These are phyloP conservation scores for Adansonia madagascariensis DNA, from an alignment of 441 rosid genomes.

Conservation along the genomic window DNA sequence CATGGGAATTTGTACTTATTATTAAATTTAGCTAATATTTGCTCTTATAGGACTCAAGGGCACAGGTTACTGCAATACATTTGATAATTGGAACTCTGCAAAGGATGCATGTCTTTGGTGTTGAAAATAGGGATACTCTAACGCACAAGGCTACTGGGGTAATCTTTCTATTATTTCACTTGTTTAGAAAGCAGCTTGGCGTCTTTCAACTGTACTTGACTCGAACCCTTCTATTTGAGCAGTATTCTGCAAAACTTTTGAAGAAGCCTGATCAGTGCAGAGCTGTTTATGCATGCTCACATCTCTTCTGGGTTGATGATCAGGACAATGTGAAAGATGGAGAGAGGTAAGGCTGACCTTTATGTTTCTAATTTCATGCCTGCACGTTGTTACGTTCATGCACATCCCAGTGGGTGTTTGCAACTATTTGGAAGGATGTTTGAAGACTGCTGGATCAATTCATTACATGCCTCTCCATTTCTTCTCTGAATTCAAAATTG, in stretches of 20 bases:
- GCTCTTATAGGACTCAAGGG: slow-evolving; percentile 78
- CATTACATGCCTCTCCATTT: background rate
- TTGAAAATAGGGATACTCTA: slow-evolving; percentile 96
- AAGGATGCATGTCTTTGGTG: slow-evolving; percentile 96
- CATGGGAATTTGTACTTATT: slow-evolving; percentile 1
- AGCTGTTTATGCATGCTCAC: slow-evolving; percentile 95
- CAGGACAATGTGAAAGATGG: slow-evolving; percentile 90
- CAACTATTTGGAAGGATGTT: background rate
- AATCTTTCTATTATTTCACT: slow-evolving; percentile 34
- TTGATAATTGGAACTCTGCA: slow-evolving; percentile 94
- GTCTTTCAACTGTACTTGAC: slow-evolving; percentile 35
- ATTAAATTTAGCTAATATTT: slow-evolving; percentile 22
- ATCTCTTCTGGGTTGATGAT: slow-evolving; percentile 95
- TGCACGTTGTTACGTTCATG: background rate
- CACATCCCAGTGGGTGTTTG: background rate
- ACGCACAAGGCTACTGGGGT: slow-evolving; percentile 99
- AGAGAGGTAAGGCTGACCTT: slow-evolving; percentile 63
- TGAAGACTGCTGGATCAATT: background rate
- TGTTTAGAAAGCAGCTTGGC: slow-evolving; percentile 13
- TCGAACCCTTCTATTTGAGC: slow-evolving; percentile 38
- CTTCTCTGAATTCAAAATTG: background rate
- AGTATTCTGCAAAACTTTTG: slow-evolving; percentile 97
- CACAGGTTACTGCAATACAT: slow-evolving; percentile 91
- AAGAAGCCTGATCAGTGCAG: slow-evolving; percentile 99
- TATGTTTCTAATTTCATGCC: background rate